Evolutionary conservation across 2,329 filamentous ascomycete species (phyloP).

Genomic region (Daldinia eschscholtzii): DNA sequence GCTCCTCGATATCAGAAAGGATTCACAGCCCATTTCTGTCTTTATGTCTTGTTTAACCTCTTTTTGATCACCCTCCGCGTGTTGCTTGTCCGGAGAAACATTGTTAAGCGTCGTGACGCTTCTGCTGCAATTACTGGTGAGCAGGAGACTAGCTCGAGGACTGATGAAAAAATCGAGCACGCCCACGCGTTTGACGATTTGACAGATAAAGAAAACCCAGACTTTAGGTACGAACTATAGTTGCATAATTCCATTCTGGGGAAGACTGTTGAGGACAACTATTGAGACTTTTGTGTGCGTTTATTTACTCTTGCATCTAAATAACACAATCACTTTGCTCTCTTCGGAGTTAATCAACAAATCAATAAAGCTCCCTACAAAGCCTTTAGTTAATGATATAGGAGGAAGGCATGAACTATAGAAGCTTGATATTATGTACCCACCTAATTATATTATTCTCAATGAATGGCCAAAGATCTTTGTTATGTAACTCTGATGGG

Average conservation of each 20-base stretch:
- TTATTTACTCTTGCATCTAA: not conserved
- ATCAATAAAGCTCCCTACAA: too few relatives aligned
- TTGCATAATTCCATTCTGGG: not conserved
- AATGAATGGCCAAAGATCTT: too few relatives aligned
- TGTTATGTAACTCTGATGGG: too few relatives aligned
- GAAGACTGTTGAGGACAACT: too few relatives aligned
- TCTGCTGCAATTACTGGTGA: not conserved
- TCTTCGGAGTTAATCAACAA: too few relatives aligned
- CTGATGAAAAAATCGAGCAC: not conserved
- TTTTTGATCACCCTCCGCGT: slow-evolving; percentile 46
- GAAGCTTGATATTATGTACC: too few relatives aligned
- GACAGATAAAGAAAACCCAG: not conserved
- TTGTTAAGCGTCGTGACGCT: slow-evolving; percentile 24
- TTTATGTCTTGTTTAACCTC: slow-evolving; percentile 54
- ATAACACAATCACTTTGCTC: not conserved
- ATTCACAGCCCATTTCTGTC: slow-evolving; percentile 54
- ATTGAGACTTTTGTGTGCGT: too few relatives aligned
- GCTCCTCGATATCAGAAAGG: slow-evolving; percentile 54
- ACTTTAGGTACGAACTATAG: slow-evolving; percentile 2
- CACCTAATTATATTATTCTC: too few relatives aligned
- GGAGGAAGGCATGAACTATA: too few relatives aligned
- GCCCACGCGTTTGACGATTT: not conserved
- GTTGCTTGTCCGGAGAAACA: slow-evolving; percentile 47
- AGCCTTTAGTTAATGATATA: too few relatives aligned
- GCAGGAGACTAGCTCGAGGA: not conserved